Percentiles rank a stretch among this genome's conserved stretches.
phyloP scores from a whole-genome alignment of 2,329 filamentous ascomycete species.

The Pseudogymnoascus destructans region DNA sequence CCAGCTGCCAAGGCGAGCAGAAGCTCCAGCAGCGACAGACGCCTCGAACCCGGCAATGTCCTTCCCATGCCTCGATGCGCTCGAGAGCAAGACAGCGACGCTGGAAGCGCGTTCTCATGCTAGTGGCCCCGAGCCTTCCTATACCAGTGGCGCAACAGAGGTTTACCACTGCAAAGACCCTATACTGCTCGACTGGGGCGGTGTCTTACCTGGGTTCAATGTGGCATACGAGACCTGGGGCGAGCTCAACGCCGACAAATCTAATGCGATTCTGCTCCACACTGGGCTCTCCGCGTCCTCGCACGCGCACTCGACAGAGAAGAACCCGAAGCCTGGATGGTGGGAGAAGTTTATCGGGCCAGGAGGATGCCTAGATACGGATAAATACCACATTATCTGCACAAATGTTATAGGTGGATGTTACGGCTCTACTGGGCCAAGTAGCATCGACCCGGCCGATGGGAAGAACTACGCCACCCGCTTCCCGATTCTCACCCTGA shows the following conservation, averaged over 20 bases:
- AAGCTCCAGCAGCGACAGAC: slow-evolving; percentile 16
- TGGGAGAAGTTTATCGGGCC: slow-evolving; percentile 98
- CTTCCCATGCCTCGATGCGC: slow-evolving; percentile 79
- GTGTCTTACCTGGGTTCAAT: slow-evolving; percentile 75
- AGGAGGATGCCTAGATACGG: slow-evolving; percentile 69
- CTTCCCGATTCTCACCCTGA: slow-evolving; percentile 89
- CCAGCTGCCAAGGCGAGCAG: slow-evolving; percentile 15
- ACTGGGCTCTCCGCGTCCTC: slow-evolving; percentile 95
- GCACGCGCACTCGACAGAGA: slow-evolving; percentile 82
- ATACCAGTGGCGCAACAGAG: slow-evolving; percentile 78
- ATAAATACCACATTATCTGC: slow-evolving; percentile 87
- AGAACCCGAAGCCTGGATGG: slow-evolving; percentile 84
- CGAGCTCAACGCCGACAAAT: slow-evolving; percentile 60
- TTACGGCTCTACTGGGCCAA: slow-evolving; percentile 87
- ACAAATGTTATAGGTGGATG: slow-evolving; percentile 95
- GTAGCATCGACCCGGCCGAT: slow-evolving; percentile 76
- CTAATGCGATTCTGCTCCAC: slow-evolving; percentile 83
- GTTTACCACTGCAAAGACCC: slow-evolving; percentile 61
- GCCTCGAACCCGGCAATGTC: slow-evolving; percentile 74
- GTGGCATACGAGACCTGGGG: slow-evolving; percentile 95
- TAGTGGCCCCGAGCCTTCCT: slow-evolving; percentile 81
- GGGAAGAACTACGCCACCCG: slow-evolving; percentile 82
- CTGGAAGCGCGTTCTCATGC: slow-evolving; percentile 55
- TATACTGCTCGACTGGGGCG: slow-evolving; percentile 85
- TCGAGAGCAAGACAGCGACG: slow-evolving; percentile 64